Conservation (phyloP, 768 basidiomycete species). For the Agaricus sinodeliciosus region DNA sequence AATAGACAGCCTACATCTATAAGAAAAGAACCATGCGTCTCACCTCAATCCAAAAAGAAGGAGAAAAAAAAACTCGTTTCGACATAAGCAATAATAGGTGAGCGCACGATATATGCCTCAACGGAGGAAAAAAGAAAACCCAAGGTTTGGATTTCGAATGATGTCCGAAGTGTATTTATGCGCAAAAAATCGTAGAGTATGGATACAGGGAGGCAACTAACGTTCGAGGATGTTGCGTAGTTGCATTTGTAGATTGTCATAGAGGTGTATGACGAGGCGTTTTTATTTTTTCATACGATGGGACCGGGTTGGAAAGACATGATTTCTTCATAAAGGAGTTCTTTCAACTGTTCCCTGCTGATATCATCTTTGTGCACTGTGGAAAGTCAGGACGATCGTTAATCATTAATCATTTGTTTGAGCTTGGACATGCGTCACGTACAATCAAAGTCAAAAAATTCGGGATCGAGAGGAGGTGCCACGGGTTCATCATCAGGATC, state of each 20-base stretch:
- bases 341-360: constrained; percentile 91
- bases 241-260: too few species aligned
- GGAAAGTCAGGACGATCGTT: background rate
- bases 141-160: background rate
- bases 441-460: constrained; percentile 98
- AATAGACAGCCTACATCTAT: too few species aligned
- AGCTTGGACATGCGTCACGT: constrained; percentile 12
- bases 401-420: background rate
- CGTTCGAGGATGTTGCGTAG: too few species aligned
- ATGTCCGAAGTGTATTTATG: too few species aligned
- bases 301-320: constrained; percentile 71
- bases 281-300: constrained; percentile 31
- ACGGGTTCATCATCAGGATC: constrained; percentile 96
- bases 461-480: constrained; percentile 90
- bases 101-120: background rate
- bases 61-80: background rate
- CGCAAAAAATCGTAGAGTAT: too few species aligned
- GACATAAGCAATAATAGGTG: background rate
- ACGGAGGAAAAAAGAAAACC: background rate
- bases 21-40: too few species aligned
- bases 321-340: constrained; percentile 91
- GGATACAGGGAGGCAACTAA: too few species aligned
- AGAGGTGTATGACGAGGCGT: background rate
- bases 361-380: constrained; percentile 94
- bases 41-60: background rate